These are phyloP conservation scores for Boletus hoseneyae DNA, from an alignment of 1,284 basidiomycete genomes.

Conservation along the genomic window DNA sequence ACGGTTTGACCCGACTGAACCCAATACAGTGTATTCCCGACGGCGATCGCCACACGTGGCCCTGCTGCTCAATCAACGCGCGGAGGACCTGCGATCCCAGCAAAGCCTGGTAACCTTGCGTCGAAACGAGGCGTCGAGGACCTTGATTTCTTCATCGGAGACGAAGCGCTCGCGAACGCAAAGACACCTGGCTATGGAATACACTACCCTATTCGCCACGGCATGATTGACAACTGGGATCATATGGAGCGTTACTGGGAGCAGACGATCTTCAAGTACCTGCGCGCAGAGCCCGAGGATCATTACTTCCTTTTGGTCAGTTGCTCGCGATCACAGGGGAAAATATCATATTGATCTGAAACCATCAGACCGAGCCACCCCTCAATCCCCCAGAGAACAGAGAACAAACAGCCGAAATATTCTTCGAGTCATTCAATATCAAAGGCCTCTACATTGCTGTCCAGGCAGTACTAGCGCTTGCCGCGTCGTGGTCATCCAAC, in stretches of 20 bases:
- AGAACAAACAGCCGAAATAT: conserved; percentile 99
- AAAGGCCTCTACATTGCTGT: conserved; percentile 98
- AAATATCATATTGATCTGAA: conserved; percentile 4
- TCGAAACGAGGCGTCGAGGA: conserved; percentile 98
- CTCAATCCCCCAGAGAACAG: conserved; percentile 98
- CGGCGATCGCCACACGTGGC: conserved; percentile 87
- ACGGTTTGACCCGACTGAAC: conserved; percentile 7
- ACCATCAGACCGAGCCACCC: conserved; percentile 88
- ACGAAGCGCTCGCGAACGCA: conserved; percentile 93
- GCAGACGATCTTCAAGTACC: conserved; percentile 99
- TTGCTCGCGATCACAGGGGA: conserved; percentile 13
- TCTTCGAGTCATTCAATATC: conserved; percentile 99
- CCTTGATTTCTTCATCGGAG: conserved; percentile 99
- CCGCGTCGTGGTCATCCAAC: conserved; percentile 96
- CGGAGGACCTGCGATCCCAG: conserved; percentile 67
- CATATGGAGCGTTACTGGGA: conserved; percentile 99
- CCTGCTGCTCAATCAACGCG: conserved; percentile 61
- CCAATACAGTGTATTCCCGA: conserved; percentile 78
- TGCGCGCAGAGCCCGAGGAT: conserved; percentile 97
- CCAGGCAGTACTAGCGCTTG: conserved; percentile 98
- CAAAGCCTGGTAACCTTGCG: conserved; percentile 90
- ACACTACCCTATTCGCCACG: conserved; percentile 96
- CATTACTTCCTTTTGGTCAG: conserved; percentile 96
- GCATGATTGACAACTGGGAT: conserved; percentile 99
- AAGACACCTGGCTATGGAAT: conserved; percentile 91